Conservation (phyloP, 2,329 filamentous ascomycete genomes). For the Botrytis fragariae region DNA sequence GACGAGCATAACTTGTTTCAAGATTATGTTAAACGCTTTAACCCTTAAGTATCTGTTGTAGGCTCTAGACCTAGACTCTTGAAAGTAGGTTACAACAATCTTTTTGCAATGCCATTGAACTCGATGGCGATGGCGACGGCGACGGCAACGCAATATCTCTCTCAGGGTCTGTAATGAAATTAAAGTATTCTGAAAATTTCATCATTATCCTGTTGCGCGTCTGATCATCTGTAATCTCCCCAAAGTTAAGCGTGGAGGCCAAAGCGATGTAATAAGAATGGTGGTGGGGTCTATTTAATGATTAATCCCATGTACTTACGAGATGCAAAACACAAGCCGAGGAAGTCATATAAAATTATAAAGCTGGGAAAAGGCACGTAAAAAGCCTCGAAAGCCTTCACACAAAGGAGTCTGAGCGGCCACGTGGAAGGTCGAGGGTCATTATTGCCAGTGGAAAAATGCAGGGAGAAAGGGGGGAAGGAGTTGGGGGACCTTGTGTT, state of each 20-base stretch:
- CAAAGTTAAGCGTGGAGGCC: constrained; percentile 9
- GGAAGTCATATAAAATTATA: neutral
- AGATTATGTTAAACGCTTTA: constrained; percentile 2
- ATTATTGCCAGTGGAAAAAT: constrained; percentile 1
- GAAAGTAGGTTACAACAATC: neutral
- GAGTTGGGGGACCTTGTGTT: neutral
- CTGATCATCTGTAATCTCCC: constrained; percentile 10
- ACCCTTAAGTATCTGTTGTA: neutral
- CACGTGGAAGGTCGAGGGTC: constrained; percentile 18
- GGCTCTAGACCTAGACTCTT: constrained; percentile 1
- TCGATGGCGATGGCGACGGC: neutral
- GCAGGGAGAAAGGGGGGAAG: constrained; percentile 7
- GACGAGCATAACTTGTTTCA: neutral
- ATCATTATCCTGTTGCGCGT: neutral
- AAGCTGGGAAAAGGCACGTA: neutral
- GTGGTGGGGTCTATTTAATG: constrained; percentile 8
- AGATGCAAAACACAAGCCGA: neutral
- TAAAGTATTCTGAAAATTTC: neutral
- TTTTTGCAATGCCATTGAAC: neutral
- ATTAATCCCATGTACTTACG: neutral
- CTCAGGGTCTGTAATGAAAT: neutral
- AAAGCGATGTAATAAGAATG: constrained; percentile 9
- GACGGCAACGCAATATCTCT: neutral
- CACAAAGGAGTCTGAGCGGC: constrained; percentile 15
- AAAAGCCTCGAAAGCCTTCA: neutral